These are phyloP conservation scores for Phytophthora brassicae DNA, from an alignment of 352 stramenopile species.

Conservation along the genomic window DNA sequence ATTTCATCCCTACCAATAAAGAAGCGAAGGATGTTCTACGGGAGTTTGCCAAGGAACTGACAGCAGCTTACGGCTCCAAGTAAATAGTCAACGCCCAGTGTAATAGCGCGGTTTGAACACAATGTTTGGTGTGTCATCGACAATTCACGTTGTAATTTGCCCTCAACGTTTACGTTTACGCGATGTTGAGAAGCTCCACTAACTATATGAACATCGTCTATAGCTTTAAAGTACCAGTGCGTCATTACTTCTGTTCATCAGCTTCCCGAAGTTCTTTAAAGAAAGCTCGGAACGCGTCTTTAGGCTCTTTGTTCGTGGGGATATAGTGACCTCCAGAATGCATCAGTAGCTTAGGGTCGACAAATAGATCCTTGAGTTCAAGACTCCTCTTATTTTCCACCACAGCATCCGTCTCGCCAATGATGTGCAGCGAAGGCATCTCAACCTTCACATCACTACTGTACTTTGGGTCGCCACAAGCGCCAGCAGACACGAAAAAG, in stretches of 20 bases:
- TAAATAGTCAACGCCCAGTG: not conserved
- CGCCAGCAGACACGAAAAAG: slow-evolving; percentile 70
- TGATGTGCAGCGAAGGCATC: slow-evolving; percentile 79
- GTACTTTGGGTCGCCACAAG: slow-evolving; percentile 46
- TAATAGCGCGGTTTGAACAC: slow-evolving; percentile 11
- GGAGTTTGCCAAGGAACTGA: slow-evolving; percentile 57
- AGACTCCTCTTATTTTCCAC: slow-evolving; percentile 60
- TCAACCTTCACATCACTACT: slow-evolving; percentile 43
- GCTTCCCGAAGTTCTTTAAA: slow-evolving; percentile 50
- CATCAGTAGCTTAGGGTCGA: slow-evolving; percentile 52
- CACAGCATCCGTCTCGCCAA: slow-evolving; percentile 77
- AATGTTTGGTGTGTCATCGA: not conserved
- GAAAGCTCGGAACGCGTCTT: slow-evolving; percentile 72
- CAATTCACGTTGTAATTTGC: not conserved
- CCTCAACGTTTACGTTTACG: too few relatives aligned
- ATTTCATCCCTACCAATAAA: slow-evolving; percentile 85
- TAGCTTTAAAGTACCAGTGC: not conserved
- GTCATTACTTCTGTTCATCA: slow-evolving; percentile 15
- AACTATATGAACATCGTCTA: not conserved
- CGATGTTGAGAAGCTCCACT: too few relatives aligned
- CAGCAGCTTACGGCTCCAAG: slow-evolving; percentile 7
- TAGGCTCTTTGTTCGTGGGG: slow-evolving; percentile 81
- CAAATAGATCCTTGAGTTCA: slow-evolving; percentile 56
- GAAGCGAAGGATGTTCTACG: slow-evolving; percentile 74
- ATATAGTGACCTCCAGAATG: slow-evolving; percentile 86